Evolutionary conservation across 768 basidiomycete genomes (phyloP), one percentile per base, ranked within the genome.

Genomic region (Psilocybe azurescens): DNA sequence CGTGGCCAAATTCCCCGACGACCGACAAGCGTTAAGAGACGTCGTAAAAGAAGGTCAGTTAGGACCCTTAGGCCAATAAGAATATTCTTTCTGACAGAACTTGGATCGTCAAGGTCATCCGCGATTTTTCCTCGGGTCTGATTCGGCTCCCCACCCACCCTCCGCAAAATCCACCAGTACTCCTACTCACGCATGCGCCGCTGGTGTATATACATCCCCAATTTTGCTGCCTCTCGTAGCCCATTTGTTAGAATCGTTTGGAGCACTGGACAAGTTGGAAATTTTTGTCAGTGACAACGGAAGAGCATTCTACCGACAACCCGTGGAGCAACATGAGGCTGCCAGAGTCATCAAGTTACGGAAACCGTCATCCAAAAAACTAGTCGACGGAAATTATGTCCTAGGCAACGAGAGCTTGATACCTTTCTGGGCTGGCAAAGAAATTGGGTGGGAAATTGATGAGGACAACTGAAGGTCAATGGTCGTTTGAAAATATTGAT

Each of bases 41-140:
- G 87, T 95, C 30, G 83, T 97, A 50, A 80, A 75, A 64, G 86
- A 92, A 79, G 93, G 94, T 91, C 62, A 47, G 77, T 28, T 28
- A 38, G 30, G 14, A 30, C n/a, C 11, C 16, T 52, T 30, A 14
- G 28, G 20, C 10, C 28, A 29, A 10, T 3, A 6, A 32, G 38
- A 5, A 48, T 5, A 18, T 33, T 8, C 14, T 55, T 6, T 29
- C 18, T 62, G 30, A 55, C 10, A 29, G 5, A 14, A n/a, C 5
- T 4, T 14, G 16, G 11, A 33, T 48, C 13, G 11, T 6, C 32
- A 39, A 88, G 96, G 96, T 3, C 92, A 97, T 74, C 90, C 94
- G 3, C 89, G 93, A 52, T 99, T 99, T 77, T 99, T 99, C 86
- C 82, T 99, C 58, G 97, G 97, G 18, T 96, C 94, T 16, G 97